Percentiles rank a stretch among this genome's conserved stretches.
Conservation (phyloP, 495 filamentous ascomycete species). For the Aspergillus sclerotiicarbonarius region DNA sequence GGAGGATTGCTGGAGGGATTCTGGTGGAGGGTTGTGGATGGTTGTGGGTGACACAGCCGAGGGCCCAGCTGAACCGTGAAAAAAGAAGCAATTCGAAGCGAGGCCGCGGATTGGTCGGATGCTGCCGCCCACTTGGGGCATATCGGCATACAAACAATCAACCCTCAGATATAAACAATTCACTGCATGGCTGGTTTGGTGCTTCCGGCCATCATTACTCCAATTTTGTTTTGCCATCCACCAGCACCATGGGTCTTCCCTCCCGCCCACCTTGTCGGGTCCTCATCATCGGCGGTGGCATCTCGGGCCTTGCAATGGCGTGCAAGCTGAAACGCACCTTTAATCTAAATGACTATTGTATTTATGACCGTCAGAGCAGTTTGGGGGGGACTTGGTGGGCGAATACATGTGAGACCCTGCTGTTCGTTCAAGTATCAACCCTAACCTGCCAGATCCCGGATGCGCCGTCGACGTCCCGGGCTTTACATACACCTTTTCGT, state of each 20-base stretch:
- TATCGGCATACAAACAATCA: no score
- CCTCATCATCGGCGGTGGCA: slow-evolving; percentile 29
- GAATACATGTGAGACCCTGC: slow-evolving; percentile 21
- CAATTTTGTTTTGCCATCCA: no score
- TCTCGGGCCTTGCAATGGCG: slow-evolving; percentile 28
- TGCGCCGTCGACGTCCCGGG: slow-evolving; percentile 30
- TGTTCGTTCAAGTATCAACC: background rate
- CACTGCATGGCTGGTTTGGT: no score
- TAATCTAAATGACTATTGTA: slow-evolving; percentile 22
- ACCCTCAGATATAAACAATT: no score
- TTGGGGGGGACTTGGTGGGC: slow-evolving; percentile 30
- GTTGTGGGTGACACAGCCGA: no score
- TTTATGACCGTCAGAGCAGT: slow-evolving; percentile 25
- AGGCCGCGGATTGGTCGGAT: no score
- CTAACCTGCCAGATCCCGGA: slow-evolving; percentile 20
- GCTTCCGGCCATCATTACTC: no score
- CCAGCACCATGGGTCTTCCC: slow-evolving; percentile 1
- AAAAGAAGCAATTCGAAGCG: no score
- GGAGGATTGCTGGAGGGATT: no score
- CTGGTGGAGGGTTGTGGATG: no score
- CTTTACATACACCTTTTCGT: slow-evolving; percentile 28
- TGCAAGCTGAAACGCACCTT: slow-evolving; percentile 23
- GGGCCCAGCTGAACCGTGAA: no score
- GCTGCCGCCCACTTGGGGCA: no score
- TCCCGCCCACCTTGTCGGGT: slow-evolving; percentile 15